Base-by-base conservation (phyloP, 2,329 filamentous ascomycete genomes). In the Phoma sp. region DNA sequence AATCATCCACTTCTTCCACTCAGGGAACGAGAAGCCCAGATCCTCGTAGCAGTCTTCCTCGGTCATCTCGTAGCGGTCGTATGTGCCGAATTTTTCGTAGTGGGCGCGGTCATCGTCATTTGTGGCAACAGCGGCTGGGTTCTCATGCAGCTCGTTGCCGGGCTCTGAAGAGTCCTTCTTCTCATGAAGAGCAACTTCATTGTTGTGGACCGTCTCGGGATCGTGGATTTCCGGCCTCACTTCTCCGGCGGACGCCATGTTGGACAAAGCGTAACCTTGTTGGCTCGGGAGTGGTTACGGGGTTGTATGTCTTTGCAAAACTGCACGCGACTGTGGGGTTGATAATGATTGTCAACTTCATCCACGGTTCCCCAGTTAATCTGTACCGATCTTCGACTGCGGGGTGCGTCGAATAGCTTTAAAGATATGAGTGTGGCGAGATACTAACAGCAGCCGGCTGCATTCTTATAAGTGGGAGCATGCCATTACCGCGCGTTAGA, bases 1-100 rank as follows among this genome's bases (percentile, higher is more conserved):
- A 48, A 83, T 81, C 44, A 64, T 74, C 83, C 83, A 85, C 63
- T 85, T 85, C 71, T 80, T 82, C 76, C 74, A 78, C 1, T 64
- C 71, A 0, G 82, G 73, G 55, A 79, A 84, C 12, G 68, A 71
- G 66, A 78, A 82, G 13, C 81, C 83, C 10, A 83, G 76, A 29
- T 77, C 71, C 5, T 82, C 76, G 45, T 83, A 82, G 67, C 77
- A 78, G 36, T 82, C 79, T 15, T 74, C 75, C 52, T 83, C 82
- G 0, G 75, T 79, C 56, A 84, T 74, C 57, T 75, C 80, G 64
- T 78, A 77, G 61, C 79, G 79, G 60, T 79, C 78, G 64, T 80
- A 74, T 0, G 72, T 75, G 22, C 71, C 70, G 36, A 67, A 71
- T 31, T 70, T 73, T 7, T 69, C 65, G 50, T 64, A 72, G 51